A percentile compares a stretch with the other conserved stretches of the same genome.
These are phyloP conservation scores for Cryptococcus jaspeensis DNA, from an alignment of 1,284 basidiomycete species.

Conservation along the genomic window DNA sequence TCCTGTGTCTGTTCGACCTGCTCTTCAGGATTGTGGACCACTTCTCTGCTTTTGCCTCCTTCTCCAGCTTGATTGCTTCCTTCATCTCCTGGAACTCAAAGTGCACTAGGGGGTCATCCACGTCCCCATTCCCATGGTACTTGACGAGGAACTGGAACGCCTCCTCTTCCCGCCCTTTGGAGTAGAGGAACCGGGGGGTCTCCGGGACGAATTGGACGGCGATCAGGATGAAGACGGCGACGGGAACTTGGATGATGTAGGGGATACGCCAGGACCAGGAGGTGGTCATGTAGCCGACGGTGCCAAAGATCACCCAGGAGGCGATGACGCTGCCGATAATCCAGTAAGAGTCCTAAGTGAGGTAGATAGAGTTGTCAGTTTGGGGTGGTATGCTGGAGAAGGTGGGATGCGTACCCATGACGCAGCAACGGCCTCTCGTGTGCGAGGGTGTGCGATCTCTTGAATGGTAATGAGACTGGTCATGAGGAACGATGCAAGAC, in stretches of 20 bases:
- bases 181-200: constrained; percentile 47
- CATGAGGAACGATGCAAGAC: constrained; percentile 52
- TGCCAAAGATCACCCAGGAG: constrained; percentile 42
- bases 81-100: constrained; percentile 78
- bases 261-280: constrained; percentile 49
- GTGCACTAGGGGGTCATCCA: constrained; percentile 63
- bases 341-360: constrained; percentile 44
- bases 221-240: constrained; percentile 48
- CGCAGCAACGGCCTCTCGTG: constrained; percentile 37
- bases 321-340: constrained; percentile 41
- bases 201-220: constrained; percentile 53
- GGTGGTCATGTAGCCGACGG: constrained; percentile 28
- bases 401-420: constrained; percentile 36
- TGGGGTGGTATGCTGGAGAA: not conserved
- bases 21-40: constrained; percentile 44
- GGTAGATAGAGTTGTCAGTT: not conserved
- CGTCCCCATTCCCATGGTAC: constrained; percentile 71
- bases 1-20: constrained; percentile 39
- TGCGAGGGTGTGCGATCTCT: constrained; percentile 51
- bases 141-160: constrained; percentile 74
- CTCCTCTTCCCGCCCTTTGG: constrained; percentile 58
- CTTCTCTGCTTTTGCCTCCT: constrained; percentile 44
- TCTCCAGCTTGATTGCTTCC: constrained; percentile 69
- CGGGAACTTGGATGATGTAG: constrained; percentile 49
- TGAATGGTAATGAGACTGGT: constrained; percentile 51